Evolutionary conservation across 495 filamentous ascomycete species (phyloP), one percentile per base, ranked within the genome.

Genomic region (Neurospora hispaniola): DNA sequence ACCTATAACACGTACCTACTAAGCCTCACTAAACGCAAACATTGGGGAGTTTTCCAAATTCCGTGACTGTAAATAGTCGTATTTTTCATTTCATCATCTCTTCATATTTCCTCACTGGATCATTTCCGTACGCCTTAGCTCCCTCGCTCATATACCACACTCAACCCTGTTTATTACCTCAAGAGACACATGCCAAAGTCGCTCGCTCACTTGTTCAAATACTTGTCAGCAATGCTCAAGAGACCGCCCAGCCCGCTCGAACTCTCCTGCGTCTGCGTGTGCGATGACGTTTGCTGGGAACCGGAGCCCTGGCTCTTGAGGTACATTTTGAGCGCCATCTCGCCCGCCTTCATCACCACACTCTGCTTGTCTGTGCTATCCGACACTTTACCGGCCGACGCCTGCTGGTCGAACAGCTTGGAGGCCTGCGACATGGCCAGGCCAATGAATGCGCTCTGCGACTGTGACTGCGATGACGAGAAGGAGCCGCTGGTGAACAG

Each of bases 251-350:
- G 0, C 27, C 72, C 70, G 38, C 76, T 69, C 44, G 76, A 75
- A 54, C 73, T 75, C n/a, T 35, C 54, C 54, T 62, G 54, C 23
- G 54, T 62, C 23, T 62, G 48, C 48, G 48, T 59, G 11, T 59
- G 54, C 27, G 54, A 59, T 9, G 44, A 54, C 54, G 12, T 70
- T 20, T 35, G 14, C 43, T 39, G 27, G 40, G 39, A 39, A 42
- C 75, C 72, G 6, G 75, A 70, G 9, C 80, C 83, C 72, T 85
- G 80, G 71, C 81, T 84, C 80, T 86, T 85, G 73, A 87, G 71
- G 73, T 87, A 88, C 85, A 88, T 85, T 80, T 85, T 84, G 35
- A 88, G 74, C 14, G 86, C 86, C 83, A 85, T 82, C 81, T 88
- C 84, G 27, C 82, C 86, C 5, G 86, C 86, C 76, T 87, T 79